These are phyloP conservation scores for Diplotaxis tenuifolia DNA, from an alignment of 345 rosid species.

Conservation along the genomic window DNA sequence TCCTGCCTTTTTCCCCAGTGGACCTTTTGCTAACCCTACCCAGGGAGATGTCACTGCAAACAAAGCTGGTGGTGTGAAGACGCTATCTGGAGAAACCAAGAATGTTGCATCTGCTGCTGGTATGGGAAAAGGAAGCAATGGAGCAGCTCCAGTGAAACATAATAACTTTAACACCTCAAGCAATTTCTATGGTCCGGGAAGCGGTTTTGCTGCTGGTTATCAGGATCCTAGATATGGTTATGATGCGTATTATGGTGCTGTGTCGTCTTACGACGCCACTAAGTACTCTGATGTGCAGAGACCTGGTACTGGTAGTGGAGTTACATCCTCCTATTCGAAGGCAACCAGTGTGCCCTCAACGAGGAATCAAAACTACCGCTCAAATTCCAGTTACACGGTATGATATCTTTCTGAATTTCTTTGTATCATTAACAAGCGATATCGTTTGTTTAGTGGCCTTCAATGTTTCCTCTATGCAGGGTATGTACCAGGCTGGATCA, in stretches of 20 bases:
- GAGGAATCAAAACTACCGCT: slow-evolving; percentile 62
- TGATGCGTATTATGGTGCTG: slow-evolving; percentile 54
- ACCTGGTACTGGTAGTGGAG: slow-evolving; percentile 37
- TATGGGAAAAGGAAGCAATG: slow-evolving; percentile 54
- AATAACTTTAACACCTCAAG: slow-evolving; percentile 43
- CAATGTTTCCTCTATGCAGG: slow-evolving; percentile 36
- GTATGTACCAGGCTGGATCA: slow-evolving; percentile 56
- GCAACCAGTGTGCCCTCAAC: slow-evolving; percentile 48
- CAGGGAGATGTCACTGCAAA: slow-evolving; percentile 56
- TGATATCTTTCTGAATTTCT: background rate
- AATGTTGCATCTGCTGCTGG: slow-evolving; percentile 50
- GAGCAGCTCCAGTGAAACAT: slow-evolving; percentile 56
- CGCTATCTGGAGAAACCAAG: slow-evolving; percentile 51
- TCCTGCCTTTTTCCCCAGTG: slow-evolving; percentile 70
- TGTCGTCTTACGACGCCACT: slow-evolving; percentile 41
- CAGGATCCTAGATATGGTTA: slow-evolving; percentile 62
- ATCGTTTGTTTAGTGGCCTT: background rate
- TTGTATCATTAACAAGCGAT: background rate
- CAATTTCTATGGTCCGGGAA: slow-evolving; percentile 52
- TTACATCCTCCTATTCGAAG: slow-evolving; percentile 53
- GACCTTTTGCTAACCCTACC: slow-evolving; percentile 48
- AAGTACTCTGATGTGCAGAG: slow-evolving; percentile 61
- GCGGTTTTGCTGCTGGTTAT: slow-evolving; percentile 53
- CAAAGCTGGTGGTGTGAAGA: slow-evolving; percentile 57
- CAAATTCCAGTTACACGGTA: slow-evolving; percentile 64